A percentile compares a stretch with the other conserved stretches of the same genome.
phyloP scores from a whole-genome alignment of 352 stramenopile species.

The Pythium utonaiense region DNA sequence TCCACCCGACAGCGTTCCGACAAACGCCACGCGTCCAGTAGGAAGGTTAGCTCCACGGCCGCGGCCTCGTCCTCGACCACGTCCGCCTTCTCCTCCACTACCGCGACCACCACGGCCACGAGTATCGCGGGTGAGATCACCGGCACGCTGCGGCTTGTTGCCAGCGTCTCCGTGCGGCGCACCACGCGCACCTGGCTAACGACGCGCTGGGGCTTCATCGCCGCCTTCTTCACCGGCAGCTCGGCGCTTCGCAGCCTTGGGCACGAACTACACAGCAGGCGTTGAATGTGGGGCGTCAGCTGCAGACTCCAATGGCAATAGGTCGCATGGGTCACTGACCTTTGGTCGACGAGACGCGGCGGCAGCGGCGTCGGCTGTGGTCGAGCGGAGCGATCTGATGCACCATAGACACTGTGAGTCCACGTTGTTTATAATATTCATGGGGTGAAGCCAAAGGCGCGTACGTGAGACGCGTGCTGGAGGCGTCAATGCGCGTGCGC shows the following conservation, averaged over 20 bases:
- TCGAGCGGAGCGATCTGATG: constrained; percentile 57
- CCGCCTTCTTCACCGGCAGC: constrained; percentile 25
- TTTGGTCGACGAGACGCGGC: constrained; percentile 50
- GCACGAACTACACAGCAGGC: constrained; percentile 48
- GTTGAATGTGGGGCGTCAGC: background rate
- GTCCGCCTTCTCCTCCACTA: constrained; percentile 13
- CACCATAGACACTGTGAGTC: background rate
- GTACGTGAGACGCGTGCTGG: constrained; percentile 63
- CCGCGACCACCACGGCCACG: constrained; percentile 25
- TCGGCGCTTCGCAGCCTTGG: constrained; percentile 65
- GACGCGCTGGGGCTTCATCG: constrained; percentile 7
- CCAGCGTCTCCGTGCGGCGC: constrained; percentile 22
- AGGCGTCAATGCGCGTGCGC: constrained; percentile 66
- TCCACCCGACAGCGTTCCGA: constrained; percentile 73
- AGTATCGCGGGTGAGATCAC: constrained; percentile 38
- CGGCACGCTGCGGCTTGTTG: constrained; percentile 33
- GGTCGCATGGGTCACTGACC: constrained; percentile 14
- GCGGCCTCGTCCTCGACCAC: constrained; percentile 44
- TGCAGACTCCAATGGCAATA: background rate
- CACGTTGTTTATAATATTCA: background rate
- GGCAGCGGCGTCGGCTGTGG: constrained; percentile 27
- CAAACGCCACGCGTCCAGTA: constrained; percentile 69
- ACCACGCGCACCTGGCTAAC: constrained; percentile 14
- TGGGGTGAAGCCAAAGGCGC: constrained; percentile 5
- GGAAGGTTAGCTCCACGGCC: constrained; percentile 48